Base-by-base conservation (phyloP, 345 rosid species). In the Orychophragmus violaceus region DNA sequence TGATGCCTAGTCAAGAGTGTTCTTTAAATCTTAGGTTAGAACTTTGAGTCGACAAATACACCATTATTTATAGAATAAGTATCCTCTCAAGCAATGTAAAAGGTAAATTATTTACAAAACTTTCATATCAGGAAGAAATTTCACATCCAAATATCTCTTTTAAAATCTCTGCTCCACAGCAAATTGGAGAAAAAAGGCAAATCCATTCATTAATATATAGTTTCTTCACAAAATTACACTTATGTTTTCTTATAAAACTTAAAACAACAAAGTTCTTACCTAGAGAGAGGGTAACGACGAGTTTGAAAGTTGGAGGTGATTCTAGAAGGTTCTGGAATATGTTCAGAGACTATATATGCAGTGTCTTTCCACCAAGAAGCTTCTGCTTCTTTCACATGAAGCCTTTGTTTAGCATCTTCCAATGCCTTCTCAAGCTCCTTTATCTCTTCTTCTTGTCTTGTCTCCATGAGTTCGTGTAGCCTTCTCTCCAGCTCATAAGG, bases 351-450 rank as follows among this genome's bases (percentile, higher is more conserved):
- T 28, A 82, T 67, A 24, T 42, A 52, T 16, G 91, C 95, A 5
- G 86, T 84, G 74, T 82, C 91, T 77, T 82, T 89, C 97, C 93
- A 92, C 95, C 86, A 81, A 6, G 82, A 77, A 51, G 80, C 75
- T 84, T 92, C 95, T 18, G 52, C 49, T 30, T 92, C 93, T 45
- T 84, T 85, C 72, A 81, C 78, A 2, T 23, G 56, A 17, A 89
- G 91, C 76, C 68, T 82, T 28, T 59, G 50, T 37, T 73, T 72
- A 27, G 79, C 74, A 28, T 66, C 56, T 57, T 73, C 76, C 51
- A 92, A 57, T 53, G 84, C 86, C 28, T 59, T 70, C 81, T 89
- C 82, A 1, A 92, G 79, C 80, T 86, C 90, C 69, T 71, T 78
- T 57, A 89, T 89, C 62, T 80, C 77, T 37, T 86, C 93, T 57